phyloP scores from a whole-genome alignment of 1,284 basidiomycete species.

The Porogramme epimiltina region DNA sequence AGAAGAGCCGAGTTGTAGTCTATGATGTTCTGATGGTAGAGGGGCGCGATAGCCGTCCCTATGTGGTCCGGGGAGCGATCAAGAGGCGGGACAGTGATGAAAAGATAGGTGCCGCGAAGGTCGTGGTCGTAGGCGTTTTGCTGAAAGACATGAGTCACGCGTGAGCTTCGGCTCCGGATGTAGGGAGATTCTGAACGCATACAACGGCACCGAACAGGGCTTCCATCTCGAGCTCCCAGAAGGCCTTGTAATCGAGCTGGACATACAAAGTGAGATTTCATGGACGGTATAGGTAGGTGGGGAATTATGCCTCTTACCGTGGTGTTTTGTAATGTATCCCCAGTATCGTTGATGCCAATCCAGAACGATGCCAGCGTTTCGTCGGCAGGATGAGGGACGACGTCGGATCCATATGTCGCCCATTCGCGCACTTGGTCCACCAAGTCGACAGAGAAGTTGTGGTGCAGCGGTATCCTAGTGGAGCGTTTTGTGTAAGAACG shows the following conservation, averaged over 20 bases:
- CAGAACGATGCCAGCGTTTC: conserved; percentile 55
- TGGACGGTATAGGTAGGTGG: neutral
- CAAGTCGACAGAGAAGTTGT: conserved; percentile 49
- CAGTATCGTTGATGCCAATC: conserved; percentile 63
- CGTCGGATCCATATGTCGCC: conserved; percentile 41
- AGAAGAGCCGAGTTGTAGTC: conserved; percentile 46
- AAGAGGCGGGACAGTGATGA: conserved; percentile 57
- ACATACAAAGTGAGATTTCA: neutral
- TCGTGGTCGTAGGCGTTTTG: conserved; percentile 44
- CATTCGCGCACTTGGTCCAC: conserved; percentile 54
- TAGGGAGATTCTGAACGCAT: conserved; percentile 16
- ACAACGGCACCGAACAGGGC: conserved; percentile 56
- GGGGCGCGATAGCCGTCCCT: conserved; percentile 31
- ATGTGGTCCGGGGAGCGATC: conserved; percentile 45
- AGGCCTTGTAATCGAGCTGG: conserved; percentile 37
- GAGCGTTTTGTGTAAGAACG: too few relatives aligned
- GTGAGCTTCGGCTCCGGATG: too few relatives aligned
- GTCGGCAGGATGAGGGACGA: conserved; percentile 45
- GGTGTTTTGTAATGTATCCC: conserved; percentile 47
- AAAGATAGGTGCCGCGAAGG: conserved; percentile 47
- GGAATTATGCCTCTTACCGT: conserved; percentile 32
- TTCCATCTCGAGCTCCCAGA: conserved; percentile 53
- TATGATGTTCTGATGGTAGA: conserved; percentile 40
- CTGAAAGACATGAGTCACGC: conserved; percentile 25
- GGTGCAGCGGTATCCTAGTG: conserved; percentile 39